These are phyloP conservation scores for Trichoderma cornu-damae DNA, from an alignment of 2,329 filamentous ascomycete species.

Conservation along the genomic window DNA sequence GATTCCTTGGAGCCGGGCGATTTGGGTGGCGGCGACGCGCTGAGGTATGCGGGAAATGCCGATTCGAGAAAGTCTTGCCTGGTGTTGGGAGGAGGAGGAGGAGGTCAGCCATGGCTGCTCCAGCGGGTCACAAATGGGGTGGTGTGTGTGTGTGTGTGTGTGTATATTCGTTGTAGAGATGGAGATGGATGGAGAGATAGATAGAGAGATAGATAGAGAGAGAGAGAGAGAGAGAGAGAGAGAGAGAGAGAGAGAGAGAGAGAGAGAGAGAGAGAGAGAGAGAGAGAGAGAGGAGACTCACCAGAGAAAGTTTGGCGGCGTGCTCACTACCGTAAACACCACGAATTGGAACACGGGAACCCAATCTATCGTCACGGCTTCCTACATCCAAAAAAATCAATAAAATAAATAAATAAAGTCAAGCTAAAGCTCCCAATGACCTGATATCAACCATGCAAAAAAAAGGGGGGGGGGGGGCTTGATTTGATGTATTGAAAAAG, in stretches of 20 bases:
- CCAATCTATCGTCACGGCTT: slow-evolving; percentile 57
- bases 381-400: too few species aligned
- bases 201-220: neutral
- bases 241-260: neutral
- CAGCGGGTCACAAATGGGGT: too few species aligned
- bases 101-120: slow-evolving; percentile 18
- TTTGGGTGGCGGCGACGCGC: slow-evolving; percentile 35
- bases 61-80: slow-evolving; percentile 73
- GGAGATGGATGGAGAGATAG: neutral
- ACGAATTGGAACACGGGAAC: slow-evolving; percentile 70
- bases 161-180: neutral
- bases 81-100: too few species aligned
- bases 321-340: slow-evolving; percentile 65
- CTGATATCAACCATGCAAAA: too few species aligned
- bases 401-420: too few species aligned
- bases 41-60: slow-evolving; percentile 62
- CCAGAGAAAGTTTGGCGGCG: slow-evolving; percentile 83
- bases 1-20: neutral
- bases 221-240: neutral
- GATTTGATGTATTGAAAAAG: too few species aligned
- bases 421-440: too few species aligned
- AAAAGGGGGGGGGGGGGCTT: too few species aligned
- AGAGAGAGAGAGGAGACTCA: slow-evolving; percentile 32
- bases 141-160: too few species aligned
- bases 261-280: neutral